A percentile compares a stretch with the other conserved stretches of the same genome.
These are phyloP conservation scores for Spergularia azorica DNA, from an alignment of 179 eudicot genomes.

Conservation along the genomic window DNA sequence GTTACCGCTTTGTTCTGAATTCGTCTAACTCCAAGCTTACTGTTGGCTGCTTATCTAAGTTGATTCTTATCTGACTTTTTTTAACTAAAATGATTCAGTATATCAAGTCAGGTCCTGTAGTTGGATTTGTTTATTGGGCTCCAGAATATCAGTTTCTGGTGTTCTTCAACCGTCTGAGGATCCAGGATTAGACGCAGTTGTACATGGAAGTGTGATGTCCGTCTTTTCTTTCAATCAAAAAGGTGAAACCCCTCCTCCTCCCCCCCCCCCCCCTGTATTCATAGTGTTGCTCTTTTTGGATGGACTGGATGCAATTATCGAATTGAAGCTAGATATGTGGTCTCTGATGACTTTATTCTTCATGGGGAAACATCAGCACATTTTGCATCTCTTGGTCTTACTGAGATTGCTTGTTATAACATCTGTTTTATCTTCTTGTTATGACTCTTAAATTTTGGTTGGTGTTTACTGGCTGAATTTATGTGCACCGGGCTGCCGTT, in stretches of 20 bases:
- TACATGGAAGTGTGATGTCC: slow-evolving; percentile 14
- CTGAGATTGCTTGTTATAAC: neutral
- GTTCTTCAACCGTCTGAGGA: slow-evolving; percentile 86
- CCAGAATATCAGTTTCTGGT: slow-evolving; percentile 86
- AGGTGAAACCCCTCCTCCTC: slow-evolving; percentile 3
- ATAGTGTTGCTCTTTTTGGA: neutral
- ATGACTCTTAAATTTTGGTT: neutral
- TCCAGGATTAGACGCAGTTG: slow-evolving; percentile 47
- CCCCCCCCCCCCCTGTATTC: neutral
- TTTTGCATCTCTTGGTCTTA: neutral
- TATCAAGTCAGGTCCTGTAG: slow-evolving; percentile 80
- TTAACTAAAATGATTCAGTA: slow-evolving; percentile 54
- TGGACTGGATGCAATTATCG: neutral
- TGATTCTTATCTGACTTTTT: neutral
- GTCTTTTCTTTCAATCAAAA: slow-evolving; percentile 1
- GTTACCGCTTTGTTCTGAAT: slow-evolving; percentile 35
- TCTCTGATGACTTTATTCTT: neutral
- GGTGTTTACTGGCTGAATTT: neutral
- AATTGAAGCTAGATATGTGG: neutral
- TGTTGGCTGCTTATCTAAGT: neutral
- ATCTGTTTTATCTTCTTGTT: neutral
- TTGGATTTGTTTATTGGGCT: slow-evolving; percentile 95
- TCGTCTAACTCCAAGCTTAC: neutral
- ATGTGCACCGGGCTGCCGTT: too few species aligned
- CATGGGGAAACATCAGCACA: neutral